phyloP scores from a whole-genome alignment of 805 yeast species.

The Candida schatavii region DNA sequence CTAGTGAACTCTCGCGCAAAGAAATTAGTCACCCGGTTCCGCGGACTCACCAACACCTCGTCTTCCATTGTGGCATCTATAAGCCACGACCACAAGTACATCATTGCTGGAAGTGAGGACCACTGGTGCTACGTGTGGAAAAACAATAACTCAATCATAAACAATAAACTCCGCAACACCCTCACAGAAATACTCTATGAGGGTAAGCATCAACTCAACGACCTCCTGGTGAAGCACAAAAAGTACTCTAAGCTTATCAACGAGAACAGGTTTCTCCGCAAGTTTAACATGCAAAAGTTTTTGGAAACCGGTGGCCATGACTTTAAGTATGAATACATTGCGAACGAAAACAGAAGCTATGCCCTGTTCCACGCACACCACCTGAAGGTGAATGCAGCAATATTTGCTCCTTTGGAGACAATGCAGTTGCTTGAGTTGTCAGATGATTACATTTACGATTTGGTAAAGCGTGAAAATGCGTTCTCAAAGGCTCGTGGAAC shows the following conservation, averaged over 20 bases:
- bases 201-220: conserved; percentile 31
- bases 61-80: conserved; percentile 69
- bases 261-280: conserved; percentile 27
- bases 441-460: conserved; percentile 76
- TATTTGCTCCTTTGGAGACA: conserved; percentile 73
- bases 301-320: conserved; percentile 21
- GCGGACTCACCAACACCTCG: conserved; percentile 68
- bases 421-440: conserved; percentile 63
- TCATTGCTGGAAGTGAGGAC: conserved; percentile 84
- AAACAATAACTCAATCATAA: conserved; percentile 39
- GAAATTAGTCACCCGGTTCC: conserved; percentile 61
- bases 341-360: conserved; percentile 57
- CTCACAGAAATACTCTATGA: conserved; percentile 34
- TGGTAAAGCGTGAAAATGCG: conserved; percentile 26
- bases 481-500: conserved; percentile 5
- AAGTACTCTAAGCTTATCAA: conserved; percentile 25
- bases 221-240: conserved; percentile 26
- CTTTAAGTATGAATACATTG: conserved; percentile 19
- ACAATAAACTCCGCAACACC: conserved; percentile 33
- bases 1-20: conserved; percentile 55
- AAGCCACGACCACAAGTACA: conserved; percentile 53
- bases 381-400: conserved; percentile 68
- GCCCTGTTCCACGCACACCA: conserved; percentile 76
- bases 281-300: conserved; percentile 19
- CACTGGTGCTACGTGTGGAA: conserved; percentile 86